Evolutionary conservation across 306 rosid genomes (phyloP), one percentile per base, ranked within the genome.

Genomic region (Echinosophora koreensis): DNA sequence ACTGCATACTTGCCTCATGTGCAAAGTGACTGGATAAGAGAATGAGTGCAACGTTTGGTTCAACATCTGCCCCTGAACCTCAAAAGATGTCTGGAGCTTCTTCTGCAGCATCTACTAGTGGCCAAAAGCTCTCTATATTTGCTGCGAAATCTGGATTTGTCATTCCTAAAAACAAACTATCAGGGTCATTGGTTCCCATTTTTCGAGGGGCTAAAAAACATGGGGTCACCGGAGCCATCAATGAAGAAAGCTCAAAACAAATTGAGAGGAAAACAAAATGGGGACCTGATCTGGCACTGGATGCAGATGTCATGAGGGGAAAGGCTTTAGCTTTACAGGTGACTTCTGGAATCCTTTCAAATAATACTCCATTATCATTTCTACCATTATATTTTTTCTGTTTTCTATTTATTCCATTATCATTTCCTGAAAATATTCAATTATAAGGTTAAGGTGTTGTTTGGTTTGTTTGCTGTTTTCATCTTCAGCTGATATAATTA

Each of bases 321-420:
- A 90, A 89, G 85, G 87, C 89, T 73, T 86, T 89, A 66, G 98
- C 98, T 73, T 87, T 89, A 89, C 93, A 95, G 97, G 98, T 94
- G 71, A 77, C 77, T 47, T 30, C 51, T 62, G 2, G 14, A 77
- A 77, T 65, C 60, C 59, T 69, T 82, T 82, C 56, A 46, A 50
- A 67, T 58, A 35, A 17, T 60, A 47, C 66, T 83, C 52, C 47
- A 35, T 75, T 32, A 16, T 54, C 22, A 52, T 73, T 65, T 73
- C 17, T 47, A 61, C 37, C 17, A 5, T 15, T 42, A 39, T 55
- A 58, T 62, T 49, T 14, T 3, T 49, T 69, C 34, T 2, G 34
- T 10, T 8, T 73, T 56, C 56, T 55, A 39, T 41, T 47, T 46
- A 39, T 62, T 74, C 58, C 41, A 38, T 60, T 57, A 37, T 59